These are phyloP conservation scores for Ogataea paradorogensis DNA, from an alignment of 805 yeast species.

Conservation along the genomic window DNA sequence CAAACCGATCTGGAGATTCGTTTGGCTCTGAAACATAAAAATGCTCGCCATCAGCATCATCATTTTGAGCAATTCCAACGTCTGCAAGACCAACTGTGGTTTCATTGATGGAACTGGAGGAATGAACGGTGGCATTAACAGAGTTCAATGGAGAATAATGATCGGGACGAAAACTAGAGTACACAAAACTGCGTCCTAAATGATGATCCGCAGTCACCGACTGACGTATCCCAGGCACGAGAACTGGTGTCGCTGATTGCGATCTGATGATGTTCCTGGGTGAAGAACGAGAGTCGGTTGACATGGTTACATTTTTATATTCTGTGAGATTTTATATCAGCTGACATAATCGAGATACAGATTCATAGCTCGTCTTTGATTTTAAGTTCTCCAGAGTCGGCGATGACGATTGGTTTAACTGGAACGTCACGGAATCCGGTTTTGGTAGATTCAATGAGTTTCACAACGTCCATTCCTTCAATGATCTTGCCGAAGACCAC, in stretches of 20 bases:
- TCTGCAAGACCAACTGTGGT: constrained; percentile 56
- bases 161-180: constrained; percentile 33
- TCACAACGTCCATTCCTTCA: constrained; percentile 81
- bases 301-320: constrained; percentile 3
- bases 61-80: constrained; percentile 44
- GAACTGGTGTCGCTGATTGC: constrained; percentile 7
- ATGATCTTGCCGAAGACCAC: constrained; percentile 96
- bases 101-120: constrained; percentile 51
- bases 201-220: constrained; percentile 30
- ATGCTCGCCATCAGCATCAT: background rate
- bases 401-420: constrained; percentile 57
- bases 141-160: constrained; percentile 13
- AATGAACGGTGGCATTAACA: constrained; percentile 43
- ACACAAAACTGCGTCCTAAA: constrained; percentile 40
- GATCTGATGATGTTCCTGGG: constrained; percentile 22
- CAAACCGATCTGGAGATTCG: constrained; percentile 7
- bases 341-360: constrained; percentile 4
- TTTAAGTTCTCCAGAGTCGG: constrained; percentile 65
- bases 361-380: constrained; percentile 24
- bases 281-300: constrained; percentile 18
- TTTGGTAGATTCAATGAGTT: constrained; percentile 67
- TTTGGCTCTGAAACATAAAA: background rate
- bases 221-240: constrained; percentile 12
- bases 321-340: background rate
- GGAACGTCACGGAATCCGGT: constrained; percentile 76